Base-by-base conservation (phyloP, 148 eudicot species). In the Chenopodium suecicum region DNA sequence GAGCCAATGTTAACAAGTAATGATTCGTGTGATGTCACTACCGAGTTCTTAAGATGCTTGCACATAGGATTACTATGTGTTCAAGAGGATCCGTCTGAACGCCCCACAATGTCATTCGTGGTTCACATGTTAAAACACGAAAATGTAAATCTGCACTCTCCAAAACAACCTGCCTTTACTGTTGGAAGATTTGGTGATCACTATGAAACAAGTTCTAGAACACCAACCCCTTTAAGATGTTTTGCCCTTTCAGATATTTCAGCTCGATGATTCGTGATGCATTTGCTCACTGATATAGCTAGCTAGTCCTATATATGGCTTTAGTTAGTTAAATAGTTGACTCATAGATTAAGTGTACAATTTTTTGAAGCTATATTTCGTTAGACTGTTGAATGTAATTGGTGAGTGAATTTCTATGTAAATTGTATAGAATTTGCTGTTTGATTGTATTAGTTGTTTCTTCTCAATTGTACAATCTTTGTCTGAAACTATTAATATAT, bases 51-150 rank as follows among this genome's bases (percentile, higher is more conserved):
- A 25, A 79, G 83, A 73, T 88, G 77, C 83, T 78, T 86, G 32
- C 87, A 86, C 70, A 82, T 86, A 52, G 90, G 87, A 9, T 76
- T 86, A 69, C 27, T 88, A 68, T 88, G 87, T 73, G 85, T 82
- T 83, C 90, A 88, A 84, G 87, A 88, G 80, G 84, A 86, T 32
- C 76, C 84, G 19, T 44, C 47, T 56, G 85, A 84, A 13, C 81
- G 87, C 19, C 90, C 90, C 54, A 82, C 66, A 48, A 88, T 88
- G 82, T 69, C 86, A 22, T 29, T 79, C 2, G 85, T 88, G 23
- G 64, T 86, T 23, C 75, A 76, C 10, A 88, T 88, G 90, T 77
- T 88, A 17, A 77, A 54, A 16, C 78, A 73, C 20, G 84, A 82
- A n/a, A 44, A 52, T 11, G 34, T 71, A n/a, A 46, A 81, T 22